phyloP scores from a whole-genome alignment of 177 flowering plant genomes.

The Vitis hybrid region DNA sequence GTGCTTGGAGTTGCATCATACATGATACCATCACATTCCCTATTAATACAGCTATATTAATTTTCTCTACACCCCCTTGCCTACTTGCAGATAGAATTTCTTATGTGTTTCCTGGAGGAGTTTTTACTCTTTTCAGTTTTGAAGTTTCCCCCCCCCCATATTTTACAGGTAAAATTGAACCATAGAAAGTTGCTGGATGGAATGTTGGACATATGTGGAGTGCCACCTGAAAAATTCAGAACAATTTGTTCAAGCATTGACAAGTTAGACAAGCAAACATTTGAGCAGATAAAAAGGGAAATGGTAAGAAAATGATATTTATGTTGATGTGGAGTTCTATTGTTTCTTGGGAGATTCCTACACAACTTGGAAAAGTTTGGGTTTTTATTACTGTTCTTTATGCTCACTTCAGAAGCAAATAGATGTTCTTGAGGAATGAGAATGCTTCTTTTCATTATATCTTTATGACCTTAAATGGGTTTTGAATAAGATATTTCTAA shows the following conservation, averaged over 20 bases:
- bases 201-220: constrained; percentile 95
- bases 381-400: background rate
- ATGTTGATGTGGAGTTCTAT: background rate
- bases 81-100: background rate
- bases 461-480: too few relatives aligned
- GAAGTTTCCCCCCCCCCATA: constrained; percentile 1
- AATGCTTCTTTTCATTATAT: background rate
- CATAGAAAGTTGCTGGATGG: constrained; percentile 90
- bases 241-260: constrained; percentile 96
- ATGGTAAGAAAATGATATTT: constrained; percentile 51
- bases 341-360: background rate
- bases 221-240: constrained; percentile 86
- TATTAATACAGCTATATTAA: too few relatives aligned
- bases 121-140: background rate
- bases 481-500: too few relatives aligned
- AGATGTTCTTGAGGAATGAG: background rate
- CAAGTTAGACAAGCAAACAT: constrained; percentile 91
- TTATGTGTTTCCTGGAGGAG: background rate
- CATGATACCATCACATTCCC: too few relatives aligned
- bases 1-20: background rate
- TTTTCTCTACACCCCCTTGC: too few relatives aligned
- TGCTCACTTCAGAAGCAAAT: background rate
- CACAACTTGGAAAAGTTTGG: background rate
- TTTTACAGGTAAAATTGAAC: constrained; percentile 75
- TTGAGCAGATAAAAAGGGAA: constrained; percentile 80